phyloP scores from a whole-genome alignment of 768 basidiomycete genomes.

The Tulasnella sp. region DNA sequence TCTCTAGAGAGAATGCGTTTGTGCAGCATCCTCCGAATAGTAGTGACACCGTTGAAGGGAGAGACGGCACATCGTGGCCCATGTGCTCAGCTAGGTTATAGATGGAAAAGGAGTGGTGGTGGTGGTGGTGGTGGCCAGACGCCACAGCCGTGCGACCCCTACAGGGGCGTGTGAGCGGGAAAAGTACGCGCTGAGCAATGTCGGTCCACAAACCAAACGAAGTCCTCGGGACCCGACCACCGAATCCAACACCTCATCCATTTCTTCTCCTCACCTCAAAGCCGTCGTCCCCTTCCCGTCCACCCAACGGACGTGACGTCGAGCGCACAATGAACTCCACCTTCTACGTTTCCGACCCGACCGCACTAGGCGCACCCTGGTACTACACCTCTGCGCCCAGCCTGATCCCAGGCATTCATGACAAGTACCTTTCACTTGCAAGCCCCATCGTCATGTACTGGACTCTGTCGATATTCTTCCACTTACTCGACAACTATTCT shows the following conservation, averaged over 20 bases:
- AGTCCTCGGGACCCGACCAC: background rate
- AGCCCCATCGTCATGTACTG: conserved; percentile 83
- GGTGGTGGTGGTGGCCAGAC: too few species aligned
- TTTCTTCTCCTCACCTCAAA: background rate
- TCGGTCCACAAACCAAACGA: background rate
- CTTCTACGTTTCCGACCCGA: conserved; percentile 11
- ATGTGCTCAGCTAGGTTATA: background rate
- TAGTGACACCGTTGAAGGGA: conserved; percentile 47
- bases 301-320: background rate
- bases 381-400: conserved; percentile 39
- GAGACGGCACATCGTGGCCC: conserved; percentile 5
- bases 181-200: background rate
- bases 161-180: background rate
- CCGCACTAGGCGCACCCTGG: conserved; percentile 33
- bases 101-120: background rate
- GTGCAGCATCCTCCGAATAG: conserved; percentile 83
- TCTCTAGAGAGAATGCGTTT: conserved; percentile 79
- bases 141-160: background rate
- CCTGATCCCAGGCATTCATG: conserved; percentile 55
- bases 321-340: conserved; percentile 17
- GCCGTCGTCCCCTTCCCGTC: background rate
- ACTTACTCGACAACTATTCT: conserved; percentile 68
- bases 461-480: conserved; percentile 73
- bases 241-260: background rate
- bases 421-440: conserved; percentile 64